phyloP scores from a whole-genome alignment of 2,329 filamentous ascomycete species.

The Bipolaris bicolor region DNA sequence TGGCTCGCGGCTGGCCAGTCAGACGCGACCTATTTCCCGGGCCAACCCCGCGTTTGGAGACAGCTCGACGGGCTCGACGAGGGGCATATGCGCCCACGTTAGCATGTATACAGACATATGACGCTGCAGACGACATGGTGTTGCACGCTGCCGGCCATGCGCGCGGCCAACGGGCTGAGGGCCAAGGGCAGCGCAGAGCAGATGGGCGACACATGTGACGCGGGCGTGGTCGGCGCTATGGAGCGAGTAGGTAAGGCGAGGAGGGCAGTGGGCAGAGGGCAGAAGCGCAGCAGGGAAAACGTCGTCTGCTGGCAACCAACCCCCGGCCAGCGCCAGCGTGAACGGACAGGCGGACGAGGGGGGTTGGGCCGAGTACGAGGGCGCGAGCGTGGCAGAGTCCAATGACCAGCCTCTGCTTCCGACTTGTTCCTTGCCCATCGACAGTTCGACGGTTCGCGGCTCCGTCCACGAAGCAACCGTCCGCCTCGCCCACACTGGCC shows the following conservation, averaged over 20 bases:
- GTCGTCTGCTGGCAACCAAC: background rate
- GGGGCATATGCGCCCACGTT: background rate
- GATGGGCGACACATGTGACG: background rate
- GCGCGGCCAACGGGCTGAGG: background rate
- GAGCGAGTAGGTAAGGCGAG: background rate
- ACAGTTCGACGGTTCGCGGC: conserved; percentile 19
- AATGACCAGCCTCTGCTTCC: conserved; percentile 38
- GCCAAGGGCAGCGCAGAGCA: background rate
- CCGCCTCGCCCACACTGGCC: conserved; percentile 16
- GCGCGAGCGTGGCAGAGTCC: background rate
- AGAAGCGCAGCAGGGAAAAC: background rate
- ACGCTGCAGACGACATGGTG: background rate
- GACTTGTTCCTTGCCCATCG: conserved; percentile 31
- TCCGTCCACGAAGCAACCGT: conserved; percentile 14
- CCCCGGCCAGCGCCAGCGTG: background rate
- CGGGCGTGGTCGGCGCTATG: background rate
- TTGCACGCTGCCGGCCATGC: background rate
- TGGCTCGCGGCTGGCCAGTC: background rate
- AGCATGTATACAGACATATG: background rate
- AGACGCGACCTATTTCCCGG: conserved; percentile 1
- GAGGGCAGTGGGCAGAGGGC: too few relatives aligned
- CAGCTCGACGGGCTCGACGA: conserved; percentile 6
- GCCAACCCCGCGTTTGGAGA: conserved; percentile 13
- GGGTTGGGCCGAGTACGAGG: background rate
- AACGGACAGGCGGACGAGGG: background rate